Evolutionary conservation across 1,284 basidiomycete species (phyloP).

Genomic region (Ustilago lituana): DNA sequence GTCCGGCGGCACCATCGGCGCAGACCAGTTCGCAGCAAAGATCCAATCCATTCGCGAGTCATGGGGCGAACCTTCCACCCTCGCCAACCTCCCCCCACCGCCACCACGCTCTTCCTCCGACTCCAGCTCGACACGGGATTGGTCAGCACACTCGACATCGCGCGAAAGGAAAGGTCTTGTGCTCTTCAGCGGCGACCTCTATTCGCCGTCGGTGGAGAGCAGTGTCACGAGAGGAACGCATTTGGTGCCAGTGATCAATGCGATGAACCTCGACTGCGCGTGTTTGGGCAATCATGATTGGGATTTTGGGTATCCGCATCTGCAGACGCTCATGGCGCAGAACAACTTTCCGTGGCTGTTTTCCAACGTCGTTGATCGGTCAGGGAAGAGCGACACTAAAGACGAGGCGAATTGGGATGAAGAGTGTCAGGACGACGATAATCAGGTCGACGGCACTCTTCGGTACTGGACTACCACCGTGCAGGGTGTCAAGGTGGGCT

Average conservation of each 20-base stretch:
- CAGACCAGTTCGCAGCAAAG: conserved; percentile 70
- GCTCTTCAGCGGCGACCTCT: conserved; percentile 83
- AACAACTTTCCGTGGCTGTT: conserved; percentile 41
- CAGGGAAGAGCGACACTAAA: conserved; percentile 74
- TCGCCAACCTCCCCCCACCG: conserved; percentile 29
- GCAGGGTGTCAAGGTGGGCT: conserved; percentile 76
- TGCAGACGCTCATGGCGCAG: conserved; percentile 36
- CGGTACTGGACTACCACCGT: conserved; percentile 75
- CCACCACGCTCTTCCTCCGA: conserved; percentile 2
- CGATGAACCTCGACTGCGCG: conserved; percentile 51
- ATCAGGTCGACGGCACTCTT: conserved; percentile 50
- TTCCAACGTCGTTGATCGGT: conserved; percentile 71
- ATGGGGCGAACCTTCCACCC: conserved; percentile 48
- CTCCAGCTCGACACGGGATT: conserved; percentile 18
- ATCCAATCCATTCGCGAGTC: conserved; percentile 47
- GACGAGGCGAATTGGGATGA: conserved; percentile 64
- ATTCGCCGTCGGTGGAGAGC: conserved; percentile 82
- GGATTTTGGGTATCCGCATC: conserved; percentile 51
- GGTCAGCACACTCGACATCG: conserved; percentile 17
- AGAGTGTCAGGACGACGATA: conserved; percentile 71
- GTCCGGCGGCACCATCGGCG: conserved; percentile 50
- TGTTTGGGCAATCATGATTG: conserved; percentile 73
- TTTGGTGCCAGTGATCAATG: conserved; percentile 74
- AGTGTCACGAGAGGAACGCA: conserved; percentile 88
- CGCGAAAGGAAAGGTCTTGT: conserved; percentile 73